phyloP scores from a whole-genome alignment of 2,329 filamentous ascomycete genomes.

The Fusarium sp. region DNA sequence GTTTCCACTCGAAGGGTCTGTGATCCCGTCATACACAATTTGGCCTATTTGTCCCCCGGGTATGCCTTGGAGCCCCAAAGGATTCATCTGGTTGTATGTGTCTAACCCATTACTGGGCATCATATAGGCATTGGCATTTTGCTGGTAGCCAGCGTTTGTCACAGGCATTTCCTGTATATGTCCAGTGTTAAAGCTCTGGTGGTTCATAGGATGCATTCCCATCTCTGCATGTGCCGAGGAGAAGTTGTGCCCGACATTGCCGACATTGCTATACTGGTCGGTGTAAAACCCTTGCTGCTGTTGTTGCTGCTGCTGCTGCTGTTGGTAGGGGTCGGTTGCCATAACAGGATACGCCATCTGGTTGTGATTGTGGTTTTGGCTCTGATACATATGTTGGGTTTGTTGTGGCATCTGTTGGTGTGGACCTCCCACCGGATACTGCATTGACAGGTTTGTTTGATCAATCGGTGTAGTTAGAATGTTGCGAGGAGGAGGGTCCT shows the following conservation, averaged over 20 bases:
- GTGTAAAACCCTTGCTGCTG: conserved; percentile 41
- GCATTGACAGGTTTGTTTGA: conserved; percentile 39
- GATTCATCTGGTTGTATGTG: conserved; percentile 52
- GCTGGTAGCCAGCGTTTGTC: conserved; percentile 45
- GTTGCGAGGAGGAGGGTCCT: conserved; percentile 60
- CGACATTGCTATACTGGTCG: conserved; percentile 48
- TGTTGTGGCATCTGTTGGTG: conserved; percentile 39
- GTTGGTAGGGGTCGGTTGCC: conserved; percentile 44
- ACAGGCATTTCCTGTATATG: conserved; percentile 47
- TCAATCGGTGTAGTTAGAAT: conserved; percentile 47
- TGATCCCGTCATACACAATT: conserved; percentile 51
- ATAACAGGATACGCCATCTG: conserved; percentile 49
- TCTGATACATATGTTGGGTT: conserved; percentile 40
- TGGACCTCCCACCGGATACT: conserved; percentile 40
- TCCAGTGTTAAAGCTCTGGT: conserved; percentile 41
- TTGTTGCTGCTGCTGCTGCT: conserved; percentile 14
- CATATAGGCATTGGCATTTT: conserved; percentile 44
- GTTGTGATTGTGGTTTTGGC: conserved; percentile 31
- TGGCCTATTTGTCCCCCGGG: conserved; percentile 51
- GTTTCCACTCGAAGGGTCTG: conserved; percentile 52
- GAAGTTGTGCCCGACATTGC: conserved; percentile 47
- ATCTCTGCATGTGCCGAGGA: conserved; percentile 45
- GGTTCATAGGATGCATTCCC: conserved; percentile 47
- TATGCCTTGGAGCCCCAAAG: conserved; percentile 51
- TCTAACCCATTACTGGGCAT: conserved; percentile 49